Percentiles rank a stretch among this genome's conserved stretches.
Evolutionary conservation across 495 filamentous ascomycete genomes (phyloP).

Genomic region (Aspergillus ostianus): DNA sequence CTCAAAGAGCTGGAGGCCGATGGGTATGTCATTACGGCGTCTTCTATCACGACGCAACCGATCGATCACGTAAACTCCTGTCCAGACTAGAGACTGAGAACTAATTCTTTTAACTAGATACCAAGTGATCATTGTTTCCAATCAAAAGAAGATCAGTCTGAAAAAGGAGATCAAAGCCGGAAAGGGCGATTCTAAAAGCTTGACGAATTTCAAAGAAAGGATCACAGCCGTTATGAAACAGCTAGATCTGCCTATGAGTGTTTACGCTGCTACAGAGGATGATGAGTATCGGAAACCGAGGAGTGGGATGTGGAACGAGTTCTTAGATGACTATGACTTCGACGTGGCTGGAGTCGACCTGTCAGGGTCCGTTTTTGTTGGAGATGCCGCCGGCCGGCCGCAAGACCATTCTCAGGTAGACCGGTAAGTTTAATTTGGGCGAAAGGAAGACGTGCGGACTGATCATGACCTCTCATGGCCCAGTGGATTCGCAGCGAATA

Average conservation of each 20-base stretch:
- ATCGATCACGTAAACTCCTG: background rate
- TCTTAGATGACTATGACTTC: conserved; percentile 71
- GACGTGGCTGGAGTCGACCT: conserved; percentile 63
- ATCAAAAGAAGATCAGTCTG: conserved; percentile 79
- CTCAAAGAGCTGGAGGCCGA: conserved; percentile 66
- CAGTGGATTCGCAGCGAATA: conserved; percentile 74
- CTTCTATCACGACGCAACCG: background rate
- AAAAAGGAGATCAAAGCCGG: conserved; percentile 69
- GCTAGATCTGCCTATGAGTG: conserved; percentile 71
- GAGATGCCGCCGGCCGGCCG: conserved; percentile 74
- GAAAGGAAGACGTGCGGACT: background rate
- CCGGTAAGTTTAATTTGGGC: conserved; percentile 48
- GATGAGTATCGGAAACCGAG: conserved; percentile 86
- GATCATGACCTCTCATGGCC: conserved; percentile 6
- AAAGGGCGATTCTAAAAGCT: conserved; percentile 59
- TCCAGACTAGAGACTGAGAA: background rate
- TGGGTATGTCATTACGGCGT: conserved; percentile 51
- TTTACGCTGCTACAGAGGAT: conserved; percentile 82
- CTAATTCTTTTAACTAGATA: conserved; percentile 51
- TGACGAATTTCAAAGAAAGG: conserved; percentile 77
- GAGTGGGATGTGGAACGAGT: conserved; percentile 84
- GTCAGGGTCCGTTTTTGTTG: conserved; percentile 75
- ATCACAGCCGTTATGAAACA: conserved; percentile 63
- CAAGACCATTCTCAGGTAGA: conserved; percentile 79
- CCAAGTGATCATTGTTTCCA: conserved; percentile 75